Conservation (phyloP, 495 filamentous ascomycete genomes). For the Neurospora hispaniola region DNA sequence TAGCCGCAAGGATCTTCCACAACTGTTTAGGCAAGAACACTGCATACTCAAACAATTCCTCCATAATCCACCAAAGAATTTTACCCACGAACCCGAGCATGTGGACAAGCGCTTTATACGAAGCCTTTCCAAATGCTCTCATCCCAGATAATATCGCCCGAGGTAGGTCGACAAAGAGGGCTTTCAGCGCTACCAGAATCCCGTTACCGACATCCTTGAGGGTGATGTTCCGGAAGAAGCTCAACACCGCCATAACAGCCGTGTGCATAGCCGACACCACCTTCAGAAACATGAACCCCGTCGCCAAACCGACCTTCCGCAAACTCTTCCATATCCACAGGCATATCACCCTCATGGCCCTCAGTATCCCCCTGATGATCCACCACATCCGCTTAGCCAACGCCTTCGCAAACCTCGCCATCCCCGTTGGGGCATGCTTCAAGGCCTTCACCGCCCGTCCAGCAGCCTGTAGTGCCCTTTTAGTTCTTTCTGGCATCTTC, state of each 20-base stretch:
- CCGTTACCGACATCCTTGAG: conserved; percentile 30
- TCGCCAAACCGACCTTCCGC: conserved; percentile 15
- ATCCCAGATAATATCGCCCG: conserved; percentile 18
- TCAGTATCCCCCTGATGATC: conserved; percentile 21
- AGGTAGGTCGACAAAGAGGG: conserved; percentile 26
- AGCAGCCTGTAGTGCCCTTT: conserved; percentile 8
- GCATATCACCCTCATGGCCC: conserved; percentile 14
- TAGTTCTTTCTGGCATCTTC: conserved; percentile 19
- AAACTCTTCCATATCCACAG: conserved; percentile 25
- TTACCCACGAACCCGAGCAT: conserved; percentile 23
- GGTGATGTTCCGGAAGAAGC: conserved; percentile 28
- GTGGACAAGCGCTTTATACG: conserved; percentile 13
- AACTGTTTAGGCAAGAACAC: conserved; percentile 27
- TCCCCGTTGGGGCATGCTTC: conserved; percentile 11
- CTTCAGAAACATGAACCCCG: conserved; percentile 16
- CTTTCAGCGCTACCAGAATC: conserved; percentile 16
- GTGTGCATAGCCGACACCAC: conserved; percentile 28
- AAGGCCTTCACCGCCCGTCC: conserved; percentile 8
- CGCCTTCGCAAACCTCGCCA: conserved; percentile 12
- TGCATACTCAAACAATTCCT: conserved; percentile 18
- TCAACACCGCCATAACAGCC: conserved; percentile 19
- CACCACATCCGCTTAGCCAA: conserved; percentile 10
- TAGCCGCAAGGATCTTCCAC: conserved; percentile 18
- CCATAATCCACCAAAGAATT: conserved; percentile 17
- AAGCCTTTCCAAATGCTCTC: conserved; percentile 11